These are phyloP conservation scores for Alternaria alternata DNA, from an alignment of 2,329 filamentous ascomycete genomes.

Conservation along the genomic window DNA sequence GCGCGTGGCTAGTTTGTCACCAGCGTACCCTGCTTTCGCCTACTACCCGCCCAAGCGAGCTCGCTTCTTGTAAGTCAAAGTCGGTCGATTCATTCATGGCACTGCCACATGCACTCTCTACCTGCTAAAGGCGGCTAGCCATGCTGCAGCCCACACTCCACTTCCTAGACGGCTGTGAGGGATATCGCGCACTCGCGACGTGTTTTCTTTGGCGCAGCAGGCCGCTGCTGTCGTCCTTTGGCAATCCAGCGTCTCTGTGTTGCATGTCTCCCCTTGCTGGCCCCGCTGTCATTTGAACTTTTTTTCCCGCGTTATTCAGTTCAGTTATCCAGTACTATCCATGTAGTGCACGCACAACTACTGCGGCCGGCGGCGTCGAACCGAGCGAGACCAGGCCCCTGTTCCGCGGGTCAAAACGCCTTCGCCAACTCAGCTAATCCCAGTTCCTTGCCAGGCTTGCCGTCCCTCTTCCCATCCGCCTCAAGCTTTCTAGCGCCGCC, in stretches of 20 bases:
- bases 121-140: constrained; percentile 36
- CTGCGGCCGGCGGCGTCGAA: constrained; percentile 24
- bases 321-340: neutral
- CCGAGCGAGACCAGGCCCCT: constrained; percentile 30
- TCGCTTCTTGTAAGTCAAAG: constrained; percentile 20
- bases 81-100: constrained; percentile 14
- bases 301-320: neutral
- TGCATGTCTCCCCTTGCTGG: neutral
- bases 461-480: constrained; percentile 20
- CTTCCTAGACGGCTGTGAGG: neutral
- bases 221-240: neutral
- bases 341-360: constrained; percentile 13
- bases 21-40: constrained; percentile 14
- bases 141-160: constrained; percentile 5
- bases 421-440: constrained; percentile 33
- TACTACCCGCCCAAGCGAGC: constrained; percentile 26
- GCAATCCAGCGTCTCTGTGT: neutral
- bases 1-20: neutral
- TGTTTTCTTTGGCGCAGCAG: neutral
- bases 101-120: constrained; percentile 34
- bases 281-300: neutral
- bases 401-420: constrained; percentile 26
- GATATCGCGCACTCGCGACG: neutral
- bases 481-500: constrained; percentile 24
- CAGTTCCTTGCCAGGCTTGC: constrained; percentile 24